These are phyloP conservation scores for Hypoxylon sp. DNA, from an alignment of 2,329 filamentous ascomycete genomes.

Conservation along the genomic window DNA sequence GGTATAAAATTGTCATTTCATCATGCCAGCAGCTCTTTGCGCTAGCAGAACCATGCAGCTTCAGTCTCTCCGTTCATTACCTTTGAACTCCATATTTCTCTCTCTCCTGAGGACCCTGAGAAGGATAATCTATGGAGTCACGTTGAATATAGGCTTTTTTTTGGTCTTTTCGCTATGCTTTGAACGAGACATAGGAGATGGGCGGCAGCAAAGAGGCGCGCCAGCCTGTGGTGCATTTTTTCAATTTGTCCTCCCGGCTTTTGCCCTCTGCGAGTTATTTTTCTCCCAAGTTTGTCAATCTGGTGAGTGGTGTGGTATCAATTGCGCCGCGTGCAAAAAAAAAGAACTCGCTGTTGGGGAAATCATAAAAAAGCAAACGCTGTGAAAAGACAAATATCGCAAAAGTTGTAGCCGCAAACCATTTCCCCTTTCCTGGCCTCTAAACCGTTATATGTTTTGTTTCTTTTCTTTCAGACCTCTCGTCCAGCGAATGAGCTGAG, in stretches of 20 bases:
- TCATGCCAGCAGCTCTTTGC: slow-evolving; percentile 34
- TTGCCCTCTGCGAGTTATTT: slow-evolving; percentile 35
- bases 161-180: slow-evolving; percentile 25
- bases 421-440: slow-evolving; percentile 45
- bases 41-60: slow-evolving; percentile 43
- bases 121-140: slow-evolving; percentile 28
- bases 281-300: slow-evolving; percentile 45
- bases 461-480: slow-evolving; percentile 42
- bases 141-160: slow-evolving; percentile 12
- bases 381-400: slow-evolving; percentile 33
- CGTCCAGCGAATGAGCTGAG: slow-evolving; percentile 38
- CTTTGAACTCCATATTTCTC: slow-evolving; percentile 35
- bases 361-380: slow-evolving; percentile 48
- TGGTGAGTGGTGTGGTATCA: slow-evolving; percentile 39
- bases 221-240: slow-evolving; percentile 54
- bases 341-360: slow-evolving; percentile 42
- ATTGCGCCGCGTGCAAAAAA: slow-evolving; percentile 31
- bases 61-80: slow-evolving; percentile 30
- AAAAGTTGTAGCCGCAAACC: slow-evolving; percentile 41
- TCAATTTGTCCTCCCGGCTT: slow-evolving; percentile 49
- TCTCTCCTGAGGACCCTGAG: not conserved
- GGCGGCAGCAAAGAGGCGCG: slow-evolving; percentile 55
- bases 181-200: slow-evolving; percentile 53
- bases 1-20: slow-evolving; percentile 28
- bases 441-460: slow-evolving; percentile 31